Evolutionary conservation across 257 asterid genomes (phyloP).

Genomic region (Solanum megistacrolobum): DNA sequence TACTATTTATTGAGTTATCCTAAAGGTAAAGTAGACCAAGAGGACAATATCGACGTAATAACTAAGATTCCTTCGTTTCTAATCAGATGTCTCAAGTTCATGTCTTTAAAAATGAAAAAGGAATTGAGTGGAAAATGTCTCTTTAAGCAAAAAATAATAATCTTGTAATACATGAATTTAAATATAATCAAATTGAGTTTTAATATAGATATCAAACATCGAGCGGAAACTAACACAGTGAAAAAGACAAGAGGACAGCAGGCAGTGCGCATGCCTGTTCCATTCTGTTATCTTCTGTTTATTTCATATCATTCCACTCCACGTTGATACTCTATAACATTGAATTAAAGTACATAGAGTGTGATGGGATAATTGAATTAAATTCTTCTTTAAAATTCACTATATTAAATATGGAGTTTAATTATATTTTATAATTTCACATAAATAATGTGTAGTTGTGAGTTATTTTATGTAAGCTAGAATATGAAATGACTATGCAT

Average conservation of each 20-base stretch:
- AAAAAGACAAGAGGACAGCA: not conserved
- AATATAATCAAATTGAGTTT: not conserved
- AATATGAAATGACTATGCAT: not conserved
- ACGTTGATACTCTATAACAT: not conserved
- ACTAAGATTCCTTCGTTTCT: not conserved
- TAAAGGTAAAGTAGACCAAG: not conserved
- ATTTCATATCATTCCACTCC: not conserved
- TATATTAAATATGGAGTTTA: not conserved
- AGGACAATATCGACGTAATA: not conserved
- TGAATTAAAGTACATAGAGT: not conserved
- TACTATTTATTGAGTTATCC: not conserved
- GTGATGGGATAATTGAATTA: not conserved
- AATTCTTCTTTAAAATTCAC: not conserved
- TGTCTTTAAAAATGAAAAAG: not conserved
- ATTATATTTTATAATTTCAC: not conserved
- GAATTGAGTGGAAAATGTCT: not conserved
- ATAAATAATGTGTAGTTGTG: not conserved
- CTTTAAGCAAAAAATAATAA: too few species aligned
- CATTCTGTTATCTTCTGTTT: not conserved
- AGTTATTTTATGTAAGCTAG: not conserved
- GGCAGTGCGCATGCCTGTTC: not conserved
- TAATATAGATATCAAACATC: not conserved
- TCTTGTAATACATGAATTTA: fast-evolving
- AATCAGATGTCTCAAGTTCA: fast-evolving
- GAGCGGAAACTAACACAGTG: fast-evolving